Conservation (phyloP, 2,329 filamentous ascomycete species). For the Colletotrichum trifolii region DNA sequence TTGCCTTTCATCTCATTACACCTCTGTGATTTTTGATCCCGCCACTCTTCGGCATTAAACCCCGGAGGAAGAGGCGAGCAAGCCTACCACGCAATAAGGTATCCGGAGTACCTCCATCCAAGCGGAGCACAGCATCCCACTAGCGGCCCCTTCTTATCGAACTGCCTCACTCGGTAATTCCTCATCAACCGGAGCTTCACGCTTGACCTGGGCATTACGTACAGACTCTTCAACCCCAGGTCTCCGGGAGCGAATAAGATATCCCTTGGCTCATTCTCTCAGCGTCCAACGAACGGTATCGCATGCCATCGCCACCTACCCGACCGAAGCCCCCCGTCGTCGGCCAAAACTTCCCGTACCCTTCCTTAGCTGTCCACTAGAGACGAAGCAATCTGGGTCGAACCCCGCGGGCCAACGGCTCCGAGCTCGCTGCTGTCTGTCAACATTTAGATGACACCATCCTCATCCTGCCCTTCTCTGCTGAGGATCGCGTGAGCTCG, state of each 20-base stretch:
- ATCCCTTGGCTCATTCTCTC: too few species aligned
- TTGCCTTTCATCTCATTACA: background rate
- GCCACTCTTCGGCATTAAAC: constrained; percentile 10
- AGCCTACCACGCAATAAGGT: too few species aligned
- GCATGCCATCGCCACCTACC: background rate
- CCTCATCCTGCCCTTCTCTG: background rate
- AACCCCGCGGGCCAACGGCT: background rate
- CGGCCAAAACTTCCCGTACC: too few species aligned
- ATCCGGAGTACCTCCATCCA: background rate
- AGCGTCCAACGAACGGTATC: background rate
- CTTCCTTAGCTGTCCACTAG: too few species aligned
- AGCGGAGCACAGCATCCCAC: background rate
- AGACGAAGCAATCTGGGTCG: too few species aligned
- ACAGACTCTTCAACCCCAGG: background rate
- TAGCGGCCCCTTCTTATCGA: constrained; percentile 19
- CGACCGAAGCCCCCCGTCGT: too few species aligned
- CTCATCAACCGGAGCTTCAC: background rate
- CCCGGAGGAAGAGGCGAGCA: background rate
- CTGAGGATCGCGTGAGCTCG: too few species aligned
- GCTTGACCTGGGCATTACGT: constrained; percentile 23
- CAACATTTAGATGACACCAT: constrained; percentile 4
- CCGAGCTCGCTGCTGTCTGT: constrained; percentile 10
- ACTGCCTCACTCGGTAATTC: constrained; percentile 25
- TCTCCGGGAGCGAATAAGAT: too few species aligned
- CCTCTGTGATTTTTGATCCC: constrained; percentile 5